Evolutionary conservation across 805 yeast genomes (phyloP).

Genomic region (Pichia membranifaciens): DNA sequence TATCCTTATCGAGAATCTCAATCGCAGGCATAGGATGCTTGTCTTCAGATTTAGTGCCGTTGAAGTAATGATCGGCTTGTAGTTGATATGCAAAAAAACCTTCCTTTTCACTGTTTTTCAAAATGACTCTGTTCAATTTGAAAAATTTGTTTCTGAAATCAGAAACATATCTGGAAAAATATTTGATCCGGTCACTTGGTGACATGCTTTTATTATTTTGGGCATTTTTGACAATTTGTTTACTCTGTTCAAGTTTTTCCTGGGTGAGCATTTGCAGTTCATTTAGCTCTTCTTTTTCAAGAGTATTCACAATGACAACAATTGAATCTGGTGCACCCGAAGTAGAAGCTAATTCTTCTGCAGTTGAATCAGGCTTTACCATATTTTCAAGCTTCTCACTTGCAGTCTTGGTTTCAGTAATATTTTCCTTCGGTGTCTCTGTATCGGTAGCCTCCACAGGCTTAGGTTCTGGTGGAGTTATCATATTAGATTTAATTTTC

Average conservation of each 20-base stretch:
- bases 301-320: slow-evolving; percentile 12
- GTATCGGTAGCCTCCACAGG: slow-evolving; percentile 4
- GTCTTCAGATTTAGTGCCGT: slow-evolving; percentile 24
- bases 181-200: slow-evolving; percentile 19
- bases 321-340: neutral
- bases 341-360: too few species aligned
- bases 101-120: slow-evolving; percentile 14
- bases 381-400: too few species aligned
- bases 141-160: slow-evolving; percentile 15
- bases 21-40: slow-evolving; percentile 29
- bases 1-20: slow-evolving; percentile 18
- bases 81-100: slow-evolving; percentile 35
- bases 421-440: neutral
- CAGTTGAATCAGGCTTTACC: too few species aligned
- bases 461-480: neutral
- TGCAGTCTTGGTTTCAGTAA: neutral
- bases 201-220: slow-evolving; percentile 15
- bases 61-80: slow-evolving; percentile 31
- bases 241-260: slow-evolving; percentile 14
- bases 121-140: slow-evolving; percentile 16
- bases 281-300: slow-evolving; percentile 7
- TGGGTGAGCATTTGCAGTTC: slow-evolving; percentile 19
- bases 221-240: neutral
- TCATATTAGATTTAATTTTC: slow-evolving; percentile 3
- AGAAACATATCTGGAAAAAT: slow-evolving; percentile 16